Conservation (phyloP, 2,329 filamentous ascomycete species). For the Onygenales sp. region DNA sequence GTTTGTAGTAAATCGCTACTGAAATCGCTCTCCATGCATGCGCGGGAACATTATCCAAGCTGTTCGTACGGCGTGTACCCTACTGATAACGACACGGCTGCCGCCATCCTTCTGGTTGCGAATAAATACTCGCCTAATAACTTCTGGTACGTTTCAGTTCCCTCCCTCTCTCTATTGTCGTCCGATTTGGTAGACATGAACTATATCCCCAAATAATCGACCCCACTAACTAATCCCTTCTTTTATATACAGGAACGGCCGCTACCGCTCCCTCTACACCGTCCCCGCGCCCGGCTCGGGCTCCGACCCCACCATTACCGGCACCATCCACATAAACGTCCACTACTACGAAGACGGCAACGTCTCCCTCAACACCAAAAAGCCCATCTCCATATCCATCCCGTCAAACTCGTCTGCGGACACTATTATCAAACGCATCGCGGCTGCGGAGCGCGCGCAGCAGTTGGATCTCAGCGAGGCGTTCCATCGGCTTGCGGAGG, state of each 20-base stretch:
- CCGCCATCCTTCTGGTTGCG: slow-evolving; percentile 77
- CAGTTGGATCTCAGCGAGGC: slow-evolving; percentile 92
- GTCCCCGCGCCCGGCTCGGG: slow-evolving; percentile 64
- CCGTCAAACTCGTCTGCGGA: slow-evolving; percentile 55
- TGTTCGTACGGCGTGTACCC: slow-evolving; percentile 77
- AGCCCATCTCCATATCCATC: slow-evolving; percentile 57
- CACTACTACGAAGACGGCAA: slow-evolving; percentile 99
- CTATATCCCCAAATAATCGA: slow-evolving; percentile 4
- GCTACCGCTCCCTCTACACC: slow-evolving; percentile 85
- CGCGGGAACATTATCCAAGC: slow-evolving; percentile 79
- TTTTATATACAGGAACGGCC: slow-evolving; percentile 64
- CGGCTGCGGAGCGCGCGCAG: slow-evolving; percentile 75
- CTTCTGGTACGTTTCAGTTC: slow-evolving; percentile 60
- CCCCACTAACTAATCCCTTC: background rate
- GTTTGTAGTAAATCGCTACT: slow-evolving; percentile 64
- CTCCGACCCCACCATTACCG: slow-evolving; percentile 48
- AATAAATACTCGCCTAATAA: slow-evolving; percentile 98
- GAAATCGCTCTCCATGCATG: slow-evolving; percentile 66
- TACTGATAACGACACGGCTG: slow-evolving; percentile 60
- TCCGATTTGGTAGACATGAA: background rate
- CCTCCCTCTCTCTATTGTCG: background rate
- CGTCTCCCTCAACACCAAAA: slow-evolving; percentile 83
- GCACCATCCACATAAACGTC: slow-evolving; percentile 83
- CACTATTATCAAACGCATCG: slow-evolving; percentile 70
- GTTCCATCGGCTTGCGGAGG: slow-evolving; percentile 81